phyloP scores from a whole-genome alignment of 768 basidiomycete species.

The Artomyces pyxidatus region DNA sequence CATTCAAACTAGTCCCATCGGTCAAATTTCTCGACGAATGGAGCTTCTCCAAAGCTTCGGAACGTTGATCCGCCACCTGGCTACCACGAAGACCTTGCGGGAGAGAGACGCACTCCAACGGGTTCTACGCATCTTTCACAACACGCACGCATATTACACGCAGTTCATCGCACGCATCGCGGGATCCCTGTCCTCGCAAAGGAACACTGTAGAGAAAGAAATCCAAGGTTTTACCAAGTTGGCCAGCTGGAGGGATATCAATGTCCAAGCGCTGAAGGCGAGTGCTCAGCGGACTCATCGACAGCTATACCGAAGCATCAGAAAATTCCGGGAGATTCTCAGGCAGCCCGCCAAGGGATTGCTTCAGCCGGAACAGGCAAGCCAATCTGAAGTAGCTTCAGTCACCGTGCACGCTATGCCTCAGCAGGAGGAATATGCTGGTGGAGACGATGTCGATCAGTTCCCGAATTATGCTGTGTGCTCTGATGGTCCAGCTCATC shows the following conservation, averaged over 20 bases:
- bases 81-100: constrained; percentile 24
- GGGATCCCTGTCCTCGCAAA: constrained; percentile 45
- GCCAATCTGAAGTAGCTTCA: not conserved
- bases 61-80: constrained; percentile 34
- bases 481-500: constrained; percentile 26
- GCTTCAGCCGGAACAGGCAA: constrained; percentile 19
- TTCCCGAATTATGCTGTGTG: not conserved
- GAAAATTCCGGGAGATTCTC: constrained; percentile 89
- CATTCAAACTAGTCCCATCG: constrained; percentile 66
- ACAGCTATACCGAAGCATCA: constrained; percentile 82
- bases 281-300: constrained; percentile 88
- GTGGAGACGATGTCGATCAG: not conserved
- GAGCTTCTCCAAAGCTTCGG: constrained; percentile 63
- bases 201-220: constrained; percentile 64
- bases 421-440: not conserved
- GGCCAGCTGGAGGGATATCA: constrained; percentile 97
- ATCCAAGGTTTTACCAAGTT: constrained; percentile 83
- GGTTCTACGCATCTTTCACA: constrained; percentile 50
- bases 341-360: constrained; percentile 53
- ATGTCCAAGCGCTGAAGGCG: constrained; percentile 86
- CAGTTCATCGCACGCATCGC: constrained; percentile 46
- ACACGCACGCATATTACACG: constrained; percentile 54
- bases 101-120: constrained; percentile 33
- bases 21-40: constrained; percentile 70
- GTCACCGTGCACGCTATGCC: not conserved